Evolutionary conservation across 352 stramenopile genomes (phyloP).

Genomic region (Globisporangium rhizosaccharum): DNA sequence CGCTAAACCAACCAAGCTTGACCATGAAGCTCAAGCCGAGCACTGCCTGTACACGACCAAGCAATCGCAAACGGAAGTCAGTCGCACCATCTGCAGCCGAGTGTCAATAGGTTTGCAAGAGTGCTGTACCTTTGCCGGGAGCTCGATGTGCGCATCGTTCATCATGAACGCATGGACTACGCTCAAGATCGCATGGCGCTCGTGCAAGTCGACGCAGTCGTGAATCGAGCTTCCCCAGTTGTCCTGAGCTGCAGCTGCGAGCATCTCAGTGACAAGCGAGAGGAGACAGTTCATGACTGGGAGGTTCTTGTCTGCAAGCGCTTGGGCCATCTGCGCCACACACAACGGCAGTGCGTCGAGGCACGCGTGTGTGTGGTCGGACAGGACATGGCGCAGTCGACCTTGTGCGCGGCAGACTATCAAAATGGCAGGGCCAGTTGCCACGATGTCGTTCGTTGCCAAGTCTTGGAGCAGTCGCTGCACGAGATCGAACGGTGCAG

Average conservation of each 20-base stretch:
- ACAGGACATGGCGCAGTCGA: no score
- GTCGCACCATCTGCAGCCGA: not conserved
- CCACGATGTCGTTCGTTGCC: no score
- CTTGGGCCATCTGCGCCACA: not conserved
- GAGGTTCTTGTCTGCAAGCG: not conserved
- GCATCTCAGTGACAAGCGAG: not conserved
- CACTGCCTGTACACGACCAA: not conserved
- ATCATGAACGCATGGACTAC: not conserved
- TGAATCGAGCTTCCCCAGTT: not conserved
- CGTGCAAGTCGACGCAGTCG: not conserved
- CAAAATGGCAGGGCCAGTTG: no score
- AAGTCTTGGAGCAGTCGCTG: no score
- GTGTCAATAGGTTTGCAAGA: not conserved
- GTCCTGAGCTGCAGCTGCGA: not conserved
- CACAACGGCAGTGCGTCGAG: no score
- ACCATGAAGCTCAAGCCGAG: not conserved
- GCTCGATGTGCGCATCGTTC: not conserved
- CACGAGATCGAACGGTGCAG: no score
- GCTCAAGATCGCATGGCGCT: not conserved
- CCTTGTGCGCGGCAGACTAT: no score
- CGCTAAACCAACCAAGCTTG: not conserved
- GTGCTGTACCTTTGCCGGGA: not conserved
- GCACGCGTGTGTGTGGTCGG: no score
- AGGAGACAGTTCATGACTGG: not conserved
- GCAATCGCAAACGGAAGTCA: not conserved